Evolutionary conservation across 768 basidiomycete genomes (phyloP).

Genomic region (Lentinula aciculospora): DNA sequence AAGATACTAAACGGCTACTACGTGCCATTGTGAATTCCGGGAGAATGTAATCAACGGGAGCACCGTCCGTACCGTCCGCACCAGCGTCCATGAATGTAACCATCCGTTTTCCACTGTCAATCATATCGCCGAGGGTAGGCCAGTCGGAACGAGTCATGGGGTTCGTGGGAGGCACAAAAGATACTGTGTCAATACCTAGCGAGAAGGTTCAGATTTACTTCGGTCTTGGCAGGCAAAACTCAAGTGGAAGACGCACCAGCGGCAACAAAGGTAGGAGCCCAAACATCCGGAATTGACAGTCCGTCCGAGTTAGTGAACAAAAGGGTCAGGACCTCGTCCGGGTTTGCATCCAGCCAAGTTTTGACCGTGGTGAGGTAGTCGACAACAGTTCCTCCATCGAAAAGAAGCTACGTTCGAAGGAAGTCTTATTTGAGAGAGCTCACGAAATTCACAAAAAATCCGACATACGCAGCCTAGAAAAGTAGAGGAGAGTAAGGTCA

Average conservation of each 20-base stretch:
- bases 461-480: conserved; percentile 28
- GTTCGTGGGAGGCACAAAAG: conserved; percentile 29
- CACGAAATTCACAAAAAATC: not conserved
- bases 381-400: conserved; percentile 40
- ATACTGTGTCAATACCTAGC: conserved; percentile 20
- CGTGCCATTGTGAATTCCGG: conserved; percentile 29
- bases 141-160: conserved; percentile 27
- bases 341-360: conserved; percentile 35
- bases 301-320: conserved; percentile 43
- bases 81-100: conserved; percentile 44
- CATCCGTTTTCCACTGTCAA: conserved; percentile 37
- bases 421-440: not conserved
- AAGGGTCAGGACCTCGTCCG: conserved; percentile 41
- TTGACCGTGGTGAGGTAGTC: conserved; percentile 31
- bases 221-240: not conserved
- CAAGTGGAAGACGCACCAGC: conserved; percentile 20
- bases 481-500: not conserved
- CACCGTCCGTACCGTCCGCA: conserved; percentile 16
- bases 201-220: not conserved
- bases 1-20: not conserved
- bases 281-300: conserved; percentile 23
- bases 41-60: conserved; percentile 26
- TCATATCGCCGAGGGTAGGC: conserved; percentile 44
- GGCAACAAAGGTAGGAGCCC: conserved; percentile 27
- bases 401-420: conserved; percentile 27